Evolutionary conservation across 805 yeast species (phyloP).

Genomic region (Cyberlindnera misumaiensis): DNA sequence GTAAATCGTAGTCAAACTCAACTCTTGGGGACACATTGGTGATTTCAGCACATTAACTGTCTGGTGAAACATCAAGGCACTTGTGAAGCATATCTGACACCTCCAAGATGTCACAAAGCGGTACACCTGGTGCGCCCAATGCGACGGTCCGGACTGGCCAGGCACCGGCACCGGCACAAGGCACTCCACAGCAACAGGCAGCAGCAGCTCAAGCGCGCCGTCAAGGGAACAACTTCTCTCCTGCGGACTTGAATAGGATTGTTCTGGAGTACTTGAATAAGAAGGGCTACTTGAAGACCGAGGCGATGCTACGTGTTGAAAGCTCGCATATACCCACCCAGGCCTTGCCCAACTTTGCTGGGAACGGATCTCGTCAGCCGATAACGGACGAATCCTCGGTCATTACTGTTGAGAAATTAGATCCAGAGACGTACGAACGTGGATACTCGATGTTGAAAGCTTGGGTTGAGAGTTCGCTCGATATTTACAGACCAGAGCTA

Average conservation of each 20-base stretch:
- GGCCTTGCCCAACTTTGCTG: conserved; percentile 28
- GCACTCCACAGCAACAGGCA: conserved; percentile 3
- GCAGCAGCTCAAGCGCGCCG: conserved; percentile 17
- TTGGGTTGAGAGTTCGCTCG: conserved; percentile 90
- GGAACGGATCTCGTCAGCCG: conserved; percentile 12
- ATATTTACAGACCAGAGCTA: conserved; percentile 84
- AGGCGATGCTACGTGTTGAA: conserved; percentile 88
- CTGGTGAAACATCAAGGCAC: not conserved
- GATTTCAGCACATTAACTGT: too few species aligned
- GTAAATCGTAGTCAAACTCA: too few species aligned
- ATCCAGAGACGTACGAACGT: conserved; percentile 64
- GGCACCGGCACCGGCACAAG: not conserved
- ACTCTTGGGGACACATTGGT: too few species aligned
- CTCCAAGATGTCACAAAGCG: not conserved
- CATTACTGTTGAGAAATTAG: conserved; percentile 21
- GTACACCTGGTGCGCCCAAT: not conserved
- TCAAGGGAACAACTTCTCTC: conserved; percentile 46
- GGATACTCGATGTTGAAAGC: conserved; percentile 75
- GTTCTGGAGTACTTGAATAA: conserved; percentile 89
- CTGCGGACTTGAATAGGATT: conserved; percentile 84
- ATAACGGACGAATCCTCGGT: conserved; percentile 12
- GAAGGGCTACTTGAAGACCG: conserved; percentile 91
- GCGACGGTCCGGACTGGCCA: not conserved
- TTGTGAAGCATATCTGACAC: not conserved
- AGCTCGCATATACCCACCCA: conserved; percentile 55